Percentiles rank a stretch among this genome's conserved stretches.
Conservation (phyloP, 2,329 filamentous ascomycete species). For the Colletotrichum orbiculare region DNA sequence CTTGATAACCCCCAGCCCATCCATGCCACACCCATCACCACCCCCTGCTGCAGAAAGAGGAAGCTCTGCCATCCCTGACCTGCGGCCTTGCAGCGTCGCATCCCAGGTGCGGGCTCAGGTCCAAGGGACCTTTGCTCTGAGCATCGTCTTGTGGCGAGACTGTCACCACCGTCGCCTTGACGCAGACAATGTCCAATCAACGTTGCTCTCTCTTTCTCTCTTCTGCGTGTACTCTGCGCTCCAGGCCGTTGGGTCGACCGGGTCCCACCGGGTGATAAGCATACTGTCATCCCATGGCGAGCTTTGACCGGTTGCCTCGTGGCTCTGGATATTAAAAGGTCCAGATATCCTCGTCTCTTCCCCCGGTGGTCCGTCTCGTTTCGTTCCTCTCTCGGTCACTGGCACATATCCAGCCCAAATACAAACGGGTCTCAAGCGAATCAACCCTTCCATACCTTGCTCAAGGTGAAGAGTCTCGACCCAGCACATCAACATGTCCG, state of each 20-base stretch:
- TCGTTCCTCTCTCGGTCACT: conserved; percentile 30
- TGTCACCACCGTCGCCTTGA: conserved; percentile 11
- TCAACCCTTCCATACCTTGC: conserved; percentile 20
- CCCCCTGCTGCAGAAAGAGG: conserved; percentile 6
- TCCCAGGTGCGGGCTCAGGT: neutral
- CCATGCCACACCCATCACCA: conserved; percentile 21
- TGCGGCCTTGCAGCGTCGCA: conserved; percentile 6
- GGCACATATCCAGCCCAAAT: conserved; percentile 29
- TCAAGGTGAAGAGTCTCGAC: conserved; percentile 26
- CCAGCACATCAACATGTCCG: conserved; percentile 31
- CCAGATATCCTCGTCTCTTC: conserved; percentile 8
- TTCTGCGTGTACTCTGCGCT: neutral
- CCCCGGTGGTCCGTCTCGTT: neutral
- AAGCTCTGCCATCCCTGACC: conserved; percentile 5
- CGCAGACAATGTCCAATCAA: too few species aligned
- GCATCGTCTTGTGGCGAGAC: conserved; percentile 32
- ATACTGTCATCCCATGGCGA: neutral
- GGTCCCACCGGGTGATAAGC: conserved; percentile 29
- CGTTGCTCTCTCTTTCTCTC: too few species aligned
- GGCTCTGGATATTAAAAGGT: conserved; percentile 28
- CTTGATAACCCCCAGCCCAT: conserved; percentile 2
- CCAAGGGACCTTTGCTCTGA: conserved; percentile 12
- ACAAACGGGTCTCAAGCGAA: conserved; percentile 27
- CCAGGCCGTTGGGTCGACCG: conserved; percentile 24
- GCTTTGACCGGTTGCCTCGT: neutral